A percentile compares a stretch with the other conserved stretches of the same genome.
These are phyloP conservation scores for Cinnamomum chago DNA, from an alignment of 164 flowering plant genomes.

Conservation along the genomic window DNA sequence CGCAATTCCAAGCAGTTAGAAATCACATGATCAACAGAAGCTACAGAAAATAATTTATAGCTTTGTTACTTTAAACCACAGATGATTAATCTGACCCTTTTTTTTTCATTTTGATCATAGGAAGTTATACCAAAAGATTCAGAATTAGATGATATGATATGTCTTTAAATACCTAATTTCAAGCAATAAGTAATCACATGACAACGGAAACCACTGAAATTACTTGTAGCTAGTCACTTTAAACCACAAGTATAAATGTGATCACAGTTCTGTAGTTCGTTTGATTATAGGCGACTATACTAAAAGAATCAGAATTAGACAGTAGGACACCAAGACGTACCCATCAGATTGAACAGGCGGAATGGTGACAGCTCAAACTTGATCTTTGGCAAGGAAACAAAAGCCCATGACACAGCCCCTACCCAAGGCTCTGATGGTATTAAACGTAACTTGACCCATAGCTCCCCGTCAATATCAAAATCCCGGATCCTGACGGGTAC, in stretches of 20 bases:
- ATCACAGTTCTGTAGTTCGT: not conserved
- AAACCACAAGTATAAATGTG: not conserved
- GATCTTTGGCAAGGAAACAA: slow-evolving; percentile 94
- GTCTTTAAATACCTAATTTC: not conserved
- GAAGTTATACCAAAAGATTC: not conserved
- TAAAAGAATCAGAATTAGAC: not conserved
- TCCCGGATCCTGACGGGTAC: slow-evolving; percentile 87
- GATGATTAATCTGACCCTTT: not conserved
- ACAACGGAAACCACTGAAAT: not conserved
- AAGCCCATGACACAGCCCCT: slow-evolving; percentile 93
- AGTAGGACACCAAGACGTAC: slow-evolving; percentile 34
- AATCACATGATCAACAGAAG: no score
- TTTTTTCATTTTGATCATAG: not conserved
- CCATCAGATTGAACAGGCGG: slow-evolving; percentile 93
- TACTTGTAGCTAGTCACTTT: not conserved
- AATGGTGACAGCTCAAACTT: slow-evolving; percentile 87
- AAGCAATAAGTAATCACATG: not conserved
- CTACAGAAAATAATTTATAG: not conserved
- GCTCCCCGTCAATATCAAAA: slow-evolving; percentile 97
- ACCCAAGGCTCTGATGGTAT: slow-evolving; percentile 97
- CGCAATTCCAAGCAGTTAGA: no score
- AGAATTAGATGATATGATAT: not conserved
- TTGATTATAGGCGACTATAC: not conserved
- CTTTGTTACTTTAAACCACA: not conserved
- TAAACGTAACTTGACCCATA: slow-evolving; percentile 90